These are phyloP conservation scores for Fusarium begoniae DNA, from an alignment of 2,329 filamentous ascomycete species.

Conservation along the genomic window DNA sequence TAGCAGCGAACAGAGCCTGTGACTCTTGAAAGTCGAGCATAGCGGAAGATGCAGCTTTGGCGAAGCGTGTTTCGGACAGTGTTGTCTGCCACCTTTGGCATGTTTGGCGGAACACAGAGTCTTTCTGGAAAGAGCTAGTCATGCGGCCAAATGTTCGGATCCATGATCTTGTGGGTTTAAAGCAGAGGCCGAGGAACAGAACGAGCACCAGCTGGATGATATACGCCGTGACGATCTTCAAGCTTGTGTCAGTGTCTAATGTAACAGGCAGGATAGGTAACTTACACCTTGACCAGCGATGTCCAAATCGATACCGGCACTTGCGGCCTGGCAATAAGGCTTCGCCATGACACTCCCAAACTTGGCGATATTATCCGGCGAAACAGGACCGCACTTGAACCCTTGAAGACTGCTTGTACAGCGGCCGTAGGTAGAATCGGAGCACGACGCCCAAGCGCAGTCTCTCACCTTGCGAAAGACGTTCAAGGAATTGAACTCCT, in stretches of 20 bases:
- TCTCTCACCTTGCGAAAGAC: background rate
- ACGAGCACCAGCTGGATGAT: background rate
- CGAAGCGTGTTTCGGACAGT: background rate
- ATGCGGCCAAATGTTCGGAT: background rate
- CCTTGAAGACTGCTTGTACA: background rate
- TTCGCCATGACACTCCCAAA: background rate
- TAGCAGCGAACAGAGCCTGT: background rate
- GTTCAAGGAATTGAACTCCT: background rate
- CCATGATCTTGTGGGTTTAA: background rate
- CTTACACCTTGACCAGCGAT: background rate
- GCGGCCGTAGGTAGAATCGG: background rate
- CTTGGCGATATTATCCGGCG: background rate
- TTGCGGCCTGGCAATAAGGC: background rate
- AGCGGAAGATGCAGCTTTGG: background rate
- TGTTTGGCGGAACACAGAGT: rapidly evolving
- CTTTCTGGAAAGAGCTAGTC: background rate
- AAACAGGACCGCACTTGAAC: background rate
- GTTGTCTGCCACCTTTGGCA: background rate
- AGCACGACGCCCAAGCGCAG: background rate
- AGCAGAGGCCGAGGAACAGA: background rate
- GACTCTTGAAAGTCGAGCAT: slow-evolving; percentile 2
- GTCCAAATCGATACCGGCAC: background rate
- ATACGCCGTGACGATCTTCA: background rate
- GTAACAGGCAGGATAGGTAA: rapidly evolving
- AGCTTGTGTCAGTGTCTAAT: background rate